Base-by-base conservation (phyloP, 352 stramenopile genomes). In the Globisporangium radiosum region DNA sequence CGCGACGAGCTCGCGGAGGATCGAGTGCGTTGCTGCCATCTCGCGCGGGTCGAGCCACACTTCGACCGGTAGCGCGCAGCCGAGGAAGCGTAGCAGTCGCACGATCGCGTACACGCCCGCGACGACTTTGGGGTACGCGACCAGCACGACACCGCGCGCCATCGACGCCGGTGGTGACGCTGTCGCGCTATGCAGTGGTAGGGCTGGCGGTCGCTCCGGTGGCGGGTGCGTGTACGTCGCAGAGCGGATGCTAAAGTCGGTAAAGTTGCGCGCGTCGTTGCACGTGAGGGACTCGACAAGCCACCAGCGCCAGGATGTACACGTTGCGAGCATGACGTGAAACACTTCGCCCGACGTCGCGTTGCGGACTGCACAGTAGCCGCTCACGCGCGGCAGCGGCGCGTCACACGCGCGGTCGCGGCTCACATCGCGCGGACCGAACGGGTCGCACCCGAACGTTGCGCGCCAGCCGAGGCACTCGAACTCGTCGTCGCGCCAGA, bases 281-380 rank as follows among this genome's bases (percentile, higher is more conserved):
- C 83, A 93, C 51, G 76, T 86, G 52, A 89, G 57, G 37, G 47
- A 64, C 42, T 73, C 64, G 5, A 87, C 73, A 19, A 86, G 57
- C 62, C 71, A 75, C 70, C 75, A 82, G 17, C 73, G 75, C 78
- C 76, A 90, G 47, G 72, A 82, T 60, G 84, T 80, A 68, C 81
- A 90, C n/a, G 78, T 91, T 15, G 73, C 54, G 53, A 86, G 60
- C 83, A 93, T 90, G 47, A 91, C 71, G 50, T 68, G 79, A 9
- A 82, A 54, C 1, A 67, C 59, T 44, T 76, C 56, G n/a, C 81
- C 79, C 0, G 76, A 88, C 47, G 75, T 78, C 17, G 65, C 68
- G 59, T 91, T 89, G 50, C 76, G 70, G 54, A 93, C 67, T 57
- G 90, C 79, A 56, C 84, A 93, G 63, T 77, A 91, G 57, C 83